phyloP scores from a whole-genome alignment of 2,329 filamentous ascomycete genomes.

The Venturia oleaginea region DNA sequence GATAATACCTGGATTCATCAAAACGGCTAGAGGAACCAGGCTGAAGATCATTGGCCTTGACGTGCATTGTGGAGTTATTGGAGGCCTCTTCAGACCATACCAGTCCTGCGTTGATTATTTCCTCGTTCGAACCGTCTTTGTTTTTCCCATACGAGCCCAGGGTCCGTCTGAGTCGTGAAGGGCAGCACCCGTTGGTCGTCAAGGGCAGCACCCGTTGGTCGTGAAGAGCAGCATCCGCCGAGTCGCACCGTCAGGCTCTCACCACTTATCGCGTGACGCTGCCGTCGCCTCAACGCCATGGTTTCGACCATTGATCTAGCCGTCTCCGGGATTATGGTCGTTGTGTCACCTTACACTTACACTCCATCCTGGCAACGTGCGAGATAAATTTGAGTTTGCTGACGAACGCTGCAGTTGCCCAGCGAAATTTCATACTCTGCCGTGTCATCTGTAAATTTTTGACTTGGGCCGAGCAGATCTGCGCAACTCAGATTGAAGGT shows the following conservation, averaged over 20 bases:
- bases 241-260: background rate
- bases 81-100: background rate
- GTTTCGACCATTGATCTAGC: background rate
- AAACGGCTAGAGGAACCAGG: conserved; percentile 1
- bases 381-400: background rate
- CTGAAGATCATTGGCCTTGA: background rate
- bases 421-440: background rate
- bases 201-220: background rate
- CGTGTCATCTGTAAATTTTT: background rate
- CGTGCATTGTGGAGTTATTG: background rate
- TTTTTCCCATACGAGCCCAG: background rate
- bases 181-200: background rate
- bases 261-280: background rate
- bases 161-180: background rate
- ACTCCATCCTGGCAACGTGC: background rate
- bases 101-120: too few species aligned
- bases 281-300: background rate
- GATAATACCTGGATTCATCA: background rate
- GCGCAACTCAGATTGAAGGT: background rate
- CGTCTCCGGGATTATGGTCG: background rate
- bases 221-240: background rate
- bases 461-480: background rate
- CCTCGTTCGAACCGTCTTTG: too few species aligned
- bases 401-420: background rate
- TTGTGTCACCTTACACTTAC: background rate